Conservation (phyloP, 148 eudicot genomes). For the Dianthus caryophyllus region DNA sequence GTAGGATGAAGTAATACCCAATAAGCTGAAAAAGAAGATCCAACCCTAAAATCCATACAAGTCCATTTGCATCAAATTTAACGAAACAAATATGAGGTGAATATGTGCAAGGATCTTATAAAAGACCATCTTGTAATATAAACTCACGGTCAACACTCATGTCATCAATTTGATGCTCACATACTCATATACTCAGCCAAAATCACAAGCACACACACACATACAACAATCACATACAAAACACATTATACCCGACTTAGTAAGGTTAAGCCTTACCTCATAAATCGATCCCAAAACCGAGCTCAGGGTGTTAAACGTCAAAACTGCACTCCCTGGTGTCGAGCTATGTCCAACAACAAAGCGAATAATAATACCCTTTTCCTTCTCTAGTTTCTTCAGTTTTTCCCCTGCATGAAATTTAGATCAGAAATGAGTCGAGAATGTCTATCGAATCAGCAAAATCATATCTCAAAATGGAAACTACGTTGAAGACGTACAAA, state of each 20-base stretch:
- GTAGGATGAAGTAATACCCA: slow-evolving; percentile 90
- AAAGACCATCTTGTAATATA: no score
- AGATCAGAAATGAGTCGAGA: not conserved
- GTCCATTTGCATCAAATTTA: not conserved
- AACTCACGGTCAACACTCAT: no score
- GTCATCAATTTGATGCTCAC: no score
- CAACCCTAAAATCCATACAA: slow-evolving; percentile 52
- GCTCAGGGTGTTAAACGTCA: no score
- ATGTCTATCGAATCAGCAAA: not conserved
- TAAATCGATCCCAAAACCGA: no score
- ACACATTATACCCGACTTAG: no score
- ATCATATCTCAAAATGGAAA: no score
- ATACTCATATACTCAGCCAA: no score
- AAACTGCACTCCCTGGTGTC: slow-evolving; percentile 55
- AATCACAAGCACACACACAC: no score
- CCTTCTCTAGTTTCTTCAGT: slow-evolving; percentile 54
- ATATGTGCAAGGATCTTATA: not conserved
- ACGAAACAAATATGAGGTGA: not conserved
- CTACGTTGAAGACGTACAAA: no score
- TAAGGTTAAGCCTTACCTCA: no score
- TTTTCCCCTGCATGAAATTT: slow-evolving; percentile 44
- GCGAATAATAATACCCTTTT: slow-evolving; percentile 65
- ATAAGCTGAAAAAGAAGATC: slow-evolving; percentile 77
- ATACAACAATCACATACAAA: no score
- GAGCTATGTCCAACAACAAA: slow-evolving; percentile 74